phyloP scores from a whole-genome alignment of 345 rosid species.

The Eucalyptus cladocalyx region DNA sequence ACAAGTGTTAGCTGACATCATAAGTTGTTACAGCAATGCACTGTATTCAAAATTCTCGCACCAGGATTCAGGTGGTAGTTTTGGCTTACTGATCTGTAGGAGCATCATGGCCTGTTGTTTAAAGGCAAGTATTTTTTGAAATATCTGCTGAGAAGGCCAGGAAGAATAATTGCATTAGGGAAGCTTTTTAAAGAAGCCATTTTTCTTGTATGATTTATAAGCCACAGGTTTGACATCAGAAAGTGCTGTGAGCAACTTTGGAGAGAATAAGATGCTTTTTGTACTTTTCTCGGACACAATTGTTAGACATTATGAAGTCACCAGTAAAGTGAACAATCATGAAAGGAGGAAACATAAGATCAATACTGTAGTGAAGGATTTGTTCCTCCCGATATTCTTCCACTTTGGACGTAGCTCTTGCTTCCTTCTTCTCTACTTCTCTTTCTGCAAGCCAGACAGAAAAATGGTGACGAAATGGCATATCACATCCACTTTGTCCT shows the following conservation, averaged over 20 bases:
- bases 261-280: not conserved
- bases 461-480: not conserved
- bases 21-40: not conserved
- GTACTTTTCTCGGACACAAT: not conserved
- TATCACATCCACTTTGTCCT: not conserved
- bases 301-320: not conserved
- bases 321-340: not conserved
- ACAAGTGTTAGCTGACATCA: not conserved
- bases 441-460: not conserved
- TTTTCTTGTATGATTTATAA: not conserved
- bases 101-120: not conserved
- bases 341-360: not conserved
- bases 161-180: not conserved
- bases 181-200: not conserved
- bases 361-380: conserved; percentile 5
- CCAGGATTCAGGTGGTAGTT: not conserved
- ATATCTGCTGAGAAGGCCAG: not conserved
- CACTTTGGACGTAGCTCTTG: conserved; percentile 12
- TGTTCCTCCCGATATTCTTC: conserved; percentile 2
- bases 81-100: not conserved
- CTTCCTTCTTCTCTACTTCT: not conserved
- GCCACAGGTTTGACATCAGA: not conserved
- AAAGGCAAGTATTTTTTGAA: not conserved
- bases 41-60: not conserved
- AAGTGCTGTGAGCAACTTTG: not conserved